A percentile compares a stretch with the other conserved stretches of the same genome.
Evolutionary conservation across 2,329 filamentous ascomycete species (phyloP).

Genomic region (Epicoccum sorghinum): DNA sequence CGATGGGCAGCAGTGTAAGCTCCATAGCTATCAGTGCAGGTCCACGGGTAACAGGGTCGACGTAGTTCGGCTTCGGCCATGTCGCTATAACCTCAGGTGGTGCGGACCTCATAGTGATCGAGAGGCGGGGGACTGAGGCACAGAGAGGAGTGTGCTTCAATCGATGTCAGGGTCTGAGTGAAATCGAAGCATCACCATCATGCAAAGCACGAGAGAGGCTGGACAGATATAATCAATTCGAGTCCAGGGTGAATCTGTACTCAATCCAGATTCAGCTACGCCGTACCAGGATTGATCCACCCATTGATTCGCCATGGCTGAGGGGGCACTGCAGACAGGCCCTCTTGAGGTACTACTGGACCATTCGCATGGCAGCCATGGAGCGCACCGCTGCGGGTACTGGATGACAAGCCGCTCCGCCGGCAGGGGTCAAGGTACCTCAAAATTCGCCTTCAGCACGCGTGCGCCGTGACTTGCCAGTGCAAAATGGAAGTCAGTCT

Average conservation of each 20-base stretch:
- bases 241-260: conserved; percentile 21
- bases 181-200: conserved; percentile 36
- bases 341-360: conserved; percentile 33
- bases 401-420: conserved; percentile 36
- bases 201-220: conserved; percentile 36
- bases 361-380: conserved; percentile 29
- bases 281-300: conserved; percentile 16
- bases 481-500: conserved; percentile 23
- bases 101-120: conserved; percentile 39
- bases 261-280: conserved; percentile 32
- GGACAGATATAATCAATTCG: conserved; percentile 34
- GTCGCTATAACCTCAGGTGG: conserved; percentile 43
- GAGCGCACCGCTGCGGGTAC: conserved; percentile 32
- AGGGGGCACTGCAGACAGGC: conserved; percentile 25
- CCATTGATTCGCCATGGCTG: conserved; percentile 27
- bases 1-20: conserved; percentile 44
- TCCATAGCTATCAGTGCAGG: conserved; percentile 51
- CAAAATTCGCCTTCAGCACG: conserved; percentile 23
- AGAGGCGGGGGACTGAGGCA: conserved; percentile 20
- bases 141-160: conserved; percentile 23
- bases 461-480: conserved; percentile 36
- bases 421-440: conserved; percentile 32
- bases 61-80: conserved; percentile 54
- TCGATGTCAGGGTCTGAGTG: conserved; percentile 24
- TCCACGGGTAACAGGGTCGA: conserved; percentile 51